A percentile compares a stretch with the other conserved stretches of the same genome.
phyloP scores from a whole-genome alignment of 192 early-diverging fungal genomes.

The Coemansia sp. region DNA sequence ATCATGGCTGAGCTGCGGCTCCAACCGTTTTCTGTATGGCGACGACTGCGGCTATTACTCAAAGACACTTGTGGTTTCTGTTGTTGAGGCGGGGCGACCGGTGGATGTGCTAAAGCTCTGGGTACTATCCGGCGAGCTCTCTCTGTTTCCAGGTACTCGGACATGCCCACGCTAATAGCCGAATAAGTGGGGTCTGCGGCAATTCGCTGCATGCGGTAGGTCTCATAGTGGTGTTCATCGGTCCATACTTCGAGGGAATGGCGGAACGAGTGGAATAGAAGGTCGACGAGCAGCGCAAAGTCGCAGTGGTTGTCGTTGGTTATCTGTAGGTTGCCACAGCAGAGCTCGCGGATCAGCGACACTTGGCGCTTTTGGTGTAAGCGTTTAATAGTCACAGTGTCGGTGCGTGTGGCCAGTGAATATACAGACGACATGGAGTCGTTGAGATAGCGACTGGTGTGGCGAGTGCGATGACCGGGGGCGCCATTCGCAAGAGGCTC shows the following conservation, averaged over 20 bases:
- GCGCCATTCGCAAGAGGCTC: neutral
- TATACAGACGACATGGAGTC: conserved; percentile 14
- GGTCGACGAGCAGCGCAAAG: conserved; percentile 83
- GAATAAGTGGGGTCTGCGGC: conserved; percentile 24
- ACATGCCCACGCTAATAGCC: neutral
- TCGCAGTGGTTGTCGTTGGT: conserved; percentile 91
- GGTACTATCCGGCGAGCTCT: conserved; percentile 8
- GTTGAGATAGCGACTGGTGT: neutral
- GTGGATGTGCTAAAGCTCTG: neutral
- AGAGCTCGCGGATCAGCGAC: conserved; percentile 81
- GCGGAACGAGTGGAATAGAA: conserved; percentile 82
- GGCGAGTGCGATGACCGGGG: neutral
- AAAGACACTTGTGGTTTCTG: neutral
- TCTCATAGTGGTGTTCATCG: conserved; percentile 81
- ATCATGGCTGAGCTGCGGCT: neutral
- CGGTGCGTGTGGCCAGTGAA: conserved; percentile 9
- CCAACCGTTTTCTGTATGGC: conserved; percentile 9
- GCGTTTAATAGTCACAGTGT: conserved; percentile 30
- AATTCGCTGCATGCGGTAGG: conserved; percentile 66
- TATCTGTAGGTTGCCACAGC: conserved; percentile 91
- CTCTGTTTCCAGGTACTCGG: conserved; percentile 18
- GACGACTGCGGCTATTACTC: neutral
- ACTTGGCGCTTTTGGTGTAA: conserved; percentile 34
- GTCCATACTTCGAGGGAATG: conserved; percentile 88
- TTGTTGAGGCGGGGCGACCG: neutral